phyloP scores from a whole-genome alignment of 2,329 filamentous ascomycete species.

The Hypoxylon sp. region DNA sequence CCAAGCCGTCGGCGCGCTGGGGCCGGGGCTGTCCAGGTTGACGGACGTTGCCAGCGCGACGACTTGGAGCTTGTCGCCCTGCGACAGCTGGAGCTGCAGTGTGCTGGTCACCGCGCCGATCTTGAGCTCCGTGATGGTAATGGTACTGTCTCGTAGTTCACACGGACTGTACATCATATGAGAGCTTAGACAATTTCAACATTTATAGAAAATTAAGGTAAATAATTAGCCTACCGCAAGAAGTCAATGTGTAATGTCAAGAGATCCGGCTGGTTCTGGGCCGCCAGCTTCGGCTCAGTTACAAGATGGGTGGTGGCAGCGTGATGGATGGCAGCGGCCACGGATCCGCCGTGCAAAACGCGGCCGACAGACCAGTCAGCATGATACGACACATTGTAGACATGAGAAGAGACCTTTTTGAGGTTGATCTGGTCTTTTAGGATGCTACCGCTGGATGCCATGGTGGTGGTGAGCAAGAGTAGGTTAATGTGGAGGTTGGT shows the following conservation, averaged over 20 bases:
- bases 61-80: constrained; percentile 27
- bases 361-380: not conserved
- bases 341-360: constrained; percentile 29
- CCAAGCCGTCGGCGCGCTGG: constrained; percentile 30
- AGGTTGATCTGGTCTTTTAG: not conserved
- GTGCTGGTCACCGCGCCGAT: constrained; percentile 33
- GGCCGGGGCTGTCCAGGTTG: constrained; percentile 39
- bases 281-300: not conserved
- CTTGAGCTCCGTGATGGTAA: constrained; percentile 34
- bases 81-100: constrained; percentile 38
- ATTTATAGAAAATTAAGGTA: too few species aligned
- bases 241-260: constrained; percentile 42
- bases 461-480: too few species aligned
- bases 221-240: too few species aligned
- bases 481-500: too few species aligned
- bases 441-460: too few species aligned
- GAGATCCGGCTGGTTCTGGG: constrained; percentile 38
- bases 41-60: constrained; percentile 37
- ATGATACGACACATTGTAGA: not conserved
- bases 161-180: too few species aligned
- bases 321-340: constrained; percentile 39
- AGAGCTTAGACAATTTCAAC: too few species aligned
- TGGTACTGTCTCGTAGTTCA: constrained; percentile 30
- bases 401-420: not conserved
- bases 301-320: constrained; percentile 35